A percentile compares a stretch with the other conserved stretches of the same genome.
These are phyloP conservation scores for Teunomyces cretensis DNA, from an alignment of 805 yeast genomes.

Conservation along the genomic window DNA sequence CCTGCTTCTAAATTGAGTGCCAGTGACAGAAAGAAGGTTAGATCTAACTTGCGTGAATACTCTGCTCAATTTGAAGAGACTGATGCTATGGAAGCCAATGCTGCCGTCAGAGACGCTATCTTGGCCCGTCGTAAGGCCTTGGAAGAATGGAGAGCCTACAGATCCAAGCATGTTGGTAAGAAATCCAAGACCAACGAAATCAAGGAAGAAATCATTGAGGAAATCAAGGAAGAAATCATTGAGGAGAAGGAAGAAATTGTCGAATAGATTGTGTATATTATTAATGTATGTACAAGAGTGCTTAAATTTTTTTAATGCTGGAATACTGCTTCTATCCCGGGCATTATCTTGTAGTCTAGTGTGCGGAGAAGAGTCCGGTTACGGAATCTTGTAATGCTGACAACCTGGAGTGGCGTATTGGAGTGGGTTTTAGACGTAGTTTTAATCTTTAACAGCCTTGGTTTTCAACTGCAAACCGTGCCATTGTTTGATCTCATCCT, in stretches of 20 bases:
- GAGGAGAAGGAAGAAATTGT: constrained; percentile 32
- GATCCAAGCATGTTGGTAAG: constrained; percentile 43
- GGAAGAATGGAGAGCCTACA: constrained; percentile 84
- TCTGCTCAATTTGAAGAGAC: constrained; percentile 90
- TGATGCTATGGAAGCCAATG: constrained; percentile 94
- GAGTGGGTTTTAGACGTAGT: too few species aligned
- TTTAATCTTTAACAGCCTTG: constrained; percentile 36
- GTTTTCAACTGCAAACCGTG: constrained; percentile 91
- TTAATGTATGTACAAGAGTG: not conserved
- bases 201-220: constrained; percentile 71
- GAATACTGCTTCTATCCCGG: too few species aligned
- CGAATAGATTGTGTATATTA: constrained; percentile 31
- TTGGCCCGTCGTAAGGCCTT: constrained; percentile 77
- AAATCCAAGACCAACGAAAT: constrained; percentile 64
- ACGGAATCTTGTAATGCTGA: too few species aligned
- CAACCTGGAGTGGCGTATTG: too few species aligned
- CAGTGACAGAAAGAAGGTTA: constrained; percentile 83
- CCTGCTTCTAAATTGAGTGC: constrained; percentile 75
- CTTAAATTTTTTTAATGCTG: not conserved
- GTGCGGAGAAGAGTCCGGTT: too few species aligned
- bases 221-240: constrained; percentile 52
- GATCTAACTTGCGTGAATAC: constrained; percentile 85
- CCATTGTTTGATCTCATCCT: constrained; percentile 88
- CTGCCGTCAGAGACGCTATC: constrained; percentile 87
- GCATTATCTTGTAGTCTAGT: too few species aligned